These are phyloP conservation scores for Termitomyces sp. DNA, from an alignment of 768 basidiomycete species.

Conservation along the genomic window DNA sequence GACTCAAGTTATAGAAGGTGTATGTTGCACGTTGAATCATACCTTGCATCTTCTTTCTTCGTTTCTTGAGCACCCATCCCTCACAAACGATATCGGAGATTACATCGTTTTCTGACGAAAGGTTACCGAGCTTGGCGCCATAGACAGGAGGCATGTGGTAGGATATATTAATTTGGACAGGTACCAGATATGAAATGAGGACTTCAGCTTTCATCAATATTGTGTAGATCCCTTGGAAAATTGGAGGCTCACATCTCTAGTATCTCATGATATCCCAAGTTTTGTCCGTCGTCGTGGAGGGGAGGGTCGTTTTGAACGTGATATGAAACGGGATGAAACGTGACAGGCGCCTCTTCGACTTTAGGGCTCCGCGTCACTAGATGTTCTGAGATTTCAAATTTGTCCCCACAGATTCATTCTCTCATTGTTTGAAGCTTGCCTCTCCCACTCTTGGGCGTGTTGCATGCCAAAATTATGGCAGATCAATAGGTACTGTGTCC, in stretches of 20 bases:
- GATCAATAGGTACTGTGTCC: no score
- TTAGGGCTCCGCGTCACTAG: no score
- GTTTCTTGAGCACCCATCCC: constrained; percentile 86
- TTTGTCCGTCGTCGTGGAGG: no score
- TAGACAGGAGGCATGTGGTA: constrained; percentile 5
- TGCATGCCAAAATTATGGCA: no score
- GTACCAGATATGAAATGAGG: not conserved
- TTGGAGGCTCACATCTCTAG: not conserved
- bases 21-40: constrained; percentile 10
- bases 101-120: not conserved
- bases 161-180: not conserved
- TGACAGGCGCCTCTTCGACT: no score
- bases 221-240: not conserved
- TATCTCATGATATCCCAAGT: not conserved
- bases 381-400: no score
- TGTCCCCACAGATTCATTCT: no score
- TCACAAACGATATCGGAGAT: constrained; percentile 41
- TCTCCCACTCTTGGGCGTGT: no score
- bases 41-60: constrained; percentile 89
- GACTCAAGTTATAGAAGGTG: not conserved
- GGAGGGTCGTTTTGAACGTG: no score
- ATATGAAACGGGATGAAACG: no score
- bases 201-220: not conserved
- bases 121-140: not conserved
- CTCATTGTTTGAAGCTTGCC: no score